Conservation (phyloP, 176 grass and related monocot genomes). For the Alloteropsis semialata region DNA sequence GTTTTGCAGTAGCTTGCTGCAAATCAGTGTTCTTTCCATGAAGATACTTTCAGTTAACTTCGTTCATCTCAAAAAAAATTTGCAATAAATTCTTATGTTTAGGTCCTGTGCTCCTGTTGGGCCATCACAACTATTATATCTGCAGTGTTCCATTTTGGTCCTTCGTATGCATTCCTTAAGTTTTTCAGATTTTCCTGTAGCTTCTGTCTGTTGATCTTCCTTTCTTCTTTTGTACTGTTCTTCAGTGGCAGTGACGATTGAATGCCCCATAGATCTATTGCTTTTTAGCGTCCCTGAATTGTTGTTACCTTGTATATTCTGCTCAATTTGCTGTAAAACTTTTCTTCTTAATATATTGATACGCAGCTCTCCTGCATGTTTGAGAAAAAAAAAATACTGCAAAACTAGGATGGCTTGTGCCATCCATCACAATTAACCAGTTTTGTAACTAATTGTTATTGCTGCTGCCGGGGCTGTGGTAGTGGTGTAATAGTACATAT, state of each 20-base stretch:
- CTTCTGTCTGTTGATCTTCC: neutral
- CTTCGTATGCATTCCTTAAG: neutral
- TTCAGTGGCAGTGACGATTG: neutral
- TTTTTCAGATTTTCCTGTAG: neutral
- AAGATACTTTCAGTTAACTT: neutral
- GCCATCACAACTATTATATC: neutral
- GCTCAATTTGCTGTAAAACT: neutral
- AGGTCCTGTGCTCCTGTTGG: neutral
- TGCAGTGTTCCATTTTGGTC: neutral
- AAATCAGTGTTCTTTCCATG: neutral
- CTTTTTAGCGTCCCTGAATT: neutral
- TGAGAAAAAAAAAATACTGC: too few species aligned
- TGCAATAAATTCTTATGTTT: neutral
- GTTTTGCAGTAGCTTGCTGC: neutral
- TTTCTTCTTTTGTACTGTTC: neutral
- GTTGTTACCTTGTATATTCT: neutral
- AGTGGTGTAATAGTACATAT: too few species aligned
- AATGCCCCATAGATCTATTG: neutral
- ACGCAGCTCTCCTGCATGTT: too few species aligned
- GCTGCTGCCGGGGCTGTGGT: too few species aligned
- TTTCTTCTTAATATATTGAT: too few species aligned
- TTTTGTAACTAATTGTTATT: too few species aligned
- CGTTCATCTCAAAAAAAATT: neutral
- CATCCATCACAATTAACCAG: too few species aligned
- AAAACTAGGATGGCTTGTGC: too few species aligned